Percentiles rank a stretch among this genome's conserved stretches.
phyloP scores from a whole-genome alignment of 148 eudicot species.

The Silene uniflora region DNA sequence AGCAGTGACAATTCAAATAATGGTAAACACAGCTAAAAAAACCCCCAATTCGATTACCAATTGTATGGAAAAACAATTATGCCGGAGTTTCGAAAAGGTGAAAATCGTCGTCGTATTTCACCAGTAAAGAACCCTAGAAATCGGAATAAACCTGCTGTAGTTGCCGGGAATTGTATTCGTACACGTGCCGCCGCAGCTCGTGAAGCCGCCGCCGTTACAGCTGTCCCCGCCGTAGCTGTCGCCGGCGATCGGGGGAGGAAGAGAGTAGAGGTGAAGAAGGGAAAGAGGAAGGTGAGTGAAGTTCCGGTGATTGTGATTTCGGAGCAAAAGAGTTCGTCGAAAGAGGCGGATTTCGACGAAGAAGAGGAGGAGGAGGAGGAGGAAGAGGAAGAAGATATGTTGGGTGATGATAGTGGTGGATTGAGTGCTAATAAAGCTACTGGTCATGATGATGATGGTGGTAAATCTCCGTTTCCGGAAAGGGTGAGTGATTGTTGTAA shows the following conservation, averaged over 20 bases:
- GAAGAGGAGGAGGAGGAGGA: conserved; percentile 13
- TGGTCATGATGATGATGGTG: conserved; percentile 54
- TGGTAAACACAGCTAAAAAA: conserved; percentile 18
- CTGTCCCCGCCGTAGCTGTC: neutral
- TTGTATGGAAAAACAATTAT: conserved; percentile 42
- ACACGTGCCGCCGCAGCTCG: conserved; percentile 56
- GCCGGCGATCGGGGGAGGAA: conserved; percentile 25
- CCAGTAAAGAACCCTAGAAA: conserved; percentile 14
- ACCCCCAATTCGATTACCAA: conserved; percentile 10
- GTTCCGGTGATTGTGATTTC: conserved; percentile 32
- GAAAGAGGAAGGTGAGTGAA: conserved; percentile 2
- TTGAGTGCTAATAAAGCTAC: conserved; percentile 76
- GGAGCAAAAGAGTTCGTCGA: conserved; percentile 11
- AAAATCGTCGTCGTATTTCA: conserved; percentile 35
- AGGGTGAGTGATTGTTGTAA: conserved; percentile 32
- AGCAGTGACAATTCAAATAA: conserved; percentile 28
- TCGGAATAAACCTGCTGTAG: conserved; percentile 14
- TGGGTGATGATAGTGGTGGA: conserved; percentile 77
- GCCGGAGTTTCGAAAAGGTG: conserved; percentile 57
- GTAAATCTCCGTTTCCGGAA: conserved; percentile 62
- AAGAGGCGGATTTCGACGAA: conserved; percentile 8
- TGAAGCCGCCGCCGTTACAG: conserved; percentile 16
- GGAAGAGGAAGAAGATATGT: conserved; percentile 28
- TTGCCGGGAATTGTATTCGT: conserved; percentile 38
- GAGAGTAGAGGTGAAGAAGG: conserved; percentile 23